These are phyloP conservation scores for Scenedesmus sp. DNA, from an alignment of 163 green algal species.

Conservation along the genomic window DNA sequence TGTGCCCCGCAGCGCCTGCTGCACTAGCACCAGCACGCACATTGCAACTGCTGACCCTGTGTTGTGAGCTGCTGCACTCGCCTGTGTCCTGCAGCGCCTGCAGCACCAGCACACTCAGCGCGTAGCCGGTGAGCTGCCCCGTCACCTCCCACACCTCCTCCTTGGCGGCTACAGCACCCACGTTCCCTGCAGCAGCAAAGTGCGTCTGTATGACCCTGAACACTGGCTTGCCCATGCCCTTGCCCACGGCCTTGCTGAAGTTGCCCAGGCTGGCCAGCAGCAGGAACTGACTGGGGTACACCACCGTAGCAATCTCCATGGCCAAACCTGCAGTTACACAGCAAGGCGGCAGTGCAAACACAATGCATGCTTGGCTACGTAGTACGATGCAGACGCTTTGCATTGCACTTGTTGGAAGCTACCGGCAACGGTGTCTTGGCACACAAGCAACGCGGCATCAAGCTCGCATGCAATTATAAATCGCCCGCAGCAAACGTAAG, in stretches of 20 bases:
- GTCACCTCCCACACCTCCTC: slow-evolving; percentile 77
- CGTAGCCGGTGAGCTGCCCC: slow-evolving; percentile 80
- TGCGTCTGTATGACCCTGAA: slow-evolving; percentile 92
- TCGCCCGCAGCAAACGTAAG: too few species aligned
- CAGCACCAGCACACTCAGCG: slow-evolving; percentile 72
- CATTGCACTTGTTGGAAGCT: too few species aligned
- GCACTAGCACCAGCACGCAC: not conserved
- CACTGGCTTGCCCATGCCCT: slow-evolving; percentile 84
- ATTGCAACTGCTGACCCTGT: too few species aligned
- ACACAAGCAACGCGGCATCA: too few species aligned
- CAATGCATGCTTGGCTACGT: too few species aligned
- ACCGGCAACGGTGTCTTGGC: too few species aligned
- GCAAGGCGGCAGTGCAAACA: too few species aligned
- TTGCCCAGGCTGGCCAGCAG: slow-evolving; percentile 63
- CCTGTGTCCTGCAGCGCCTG: slow-evolving; percentile 63
- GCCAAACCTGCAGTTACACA: slow-evolving; percentile 64
- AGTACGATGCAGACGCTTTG: too few species aligned
- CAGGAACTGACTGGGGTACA: slow-evolving; percentile 77
- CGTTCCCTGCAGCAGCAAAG: slow-evolving; percentile 83
- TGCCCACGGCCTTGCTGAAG: slow-evolving; percentile 77
- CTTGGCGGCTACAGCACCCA: slow-evolving; percentile 91
- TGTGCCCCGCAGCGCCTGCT: not conserved
- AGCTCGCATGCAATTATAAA: not conserved
- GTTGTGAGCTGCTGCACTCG: slow-evolving; percentile 39
- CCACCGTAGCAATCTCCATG: slow-evolving; percentile 84